phyloP scores from a whole-genome alignment of 441 rosid species.

The Syzygium syzygioides region DNA sequence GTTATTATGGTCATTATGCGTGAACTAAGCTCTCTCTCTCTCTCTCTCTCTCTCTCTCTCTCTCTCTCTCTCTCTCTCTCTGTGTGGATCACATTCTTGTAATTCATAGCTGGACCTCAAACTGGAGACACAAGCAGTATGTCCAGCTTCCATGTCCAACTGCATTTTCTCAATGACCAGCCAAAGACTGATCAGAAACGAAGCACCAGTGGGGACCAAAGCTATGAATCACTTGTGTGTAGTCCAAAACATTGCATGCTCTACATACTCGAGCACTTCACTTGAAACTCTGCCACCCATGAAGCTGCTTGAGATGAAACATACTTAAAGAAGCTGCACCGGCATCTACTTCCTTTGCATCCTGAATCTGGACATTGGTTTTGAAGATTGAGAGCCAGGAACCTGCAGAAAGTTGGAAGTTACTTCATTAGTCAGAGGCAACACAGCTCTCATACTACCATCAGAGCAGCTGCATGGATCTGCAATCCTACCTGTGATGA shows the following conservation, averaged over 20 bases:
- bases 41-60: background rate
- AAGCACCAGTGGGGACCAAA: background rate
- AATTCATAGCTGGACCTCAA: background rate
- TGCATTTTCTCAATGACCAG: background rate
- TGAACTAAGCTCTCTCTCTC: background rate
- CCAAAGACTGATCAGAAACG: background rate
- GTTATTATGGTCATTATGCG: background rate
- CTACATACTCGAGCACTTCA: background rate
- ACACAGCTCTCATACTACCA: background rate
- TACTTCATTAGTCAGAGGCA: background rate
- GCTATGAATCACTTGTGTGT: background rate
- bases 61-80: background rate
- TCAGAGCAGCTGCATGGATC: background rate
- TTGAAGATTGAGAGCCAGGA: conserved; percentile 45
- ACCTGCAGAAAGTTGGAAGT: conserved; percentile 23
- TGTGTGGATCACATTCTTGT: background rate
- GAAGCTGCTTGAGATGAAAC: background rate
- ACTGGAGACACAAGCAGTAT: background rate
- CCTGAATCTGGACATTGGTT: conserved; percentile 77
- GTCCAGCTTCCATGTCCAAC: background rate
- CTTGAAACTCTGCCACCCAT: background rate
- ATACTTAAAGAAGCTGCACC: background rate
- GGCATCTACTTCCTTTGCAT: conserved; percentile 44
- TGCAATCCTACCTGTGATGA: conserved; percentile 41
- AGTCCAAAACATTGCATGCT: background rate